Evolutionary conservation across 495 filamentous ascomycete genomes (phyloP), one percentile per base, ranked within the genome.

Genomic region (Parathielavia appendiculata): DNA sequence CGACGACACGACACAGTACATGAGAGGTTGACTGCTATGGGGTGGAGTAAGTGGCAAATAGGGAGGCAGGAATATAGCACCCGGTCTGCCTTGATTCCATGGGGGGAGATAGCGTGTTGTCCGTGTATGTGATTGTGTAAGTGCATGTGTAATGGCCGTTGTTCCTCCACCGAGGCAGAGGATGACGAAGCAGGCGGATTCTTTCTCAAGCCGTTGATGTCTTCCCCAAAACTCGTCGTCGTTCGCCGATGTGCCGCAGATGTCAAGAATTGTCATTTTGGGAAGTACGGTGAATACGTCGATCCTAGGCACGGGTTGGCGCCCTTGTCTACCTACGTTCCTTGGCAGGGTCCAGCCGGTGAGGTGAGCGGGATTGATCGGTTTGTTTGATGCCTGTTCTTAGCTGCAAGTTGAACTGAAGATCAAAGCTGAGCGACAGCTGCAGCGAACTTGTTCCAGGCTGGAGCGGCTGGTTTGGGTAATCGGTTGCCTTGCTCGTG

Each of bases 381-480:
- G 43, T 48, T 30, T 46, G 43, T 22, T 14, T 30, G 23, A 16
- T n/a, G 39, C 39, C 13, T 41, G 13, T 41, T 16, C 14, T 41
- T 16, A 11, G 4, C 10, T 38, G 35, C 13, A 2, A 10, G 2
- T 2, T 38, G 35, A 14, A n/a, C n/a, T 38, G 35, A 14, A 38
- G 35, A 38, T 10, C 35, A 3, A 35, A 38, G 35, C 35, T 14
- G 13, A 1, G 13, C 10, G 34, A 14, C 9, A 9, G 11, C 34
- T 44, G 52, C 52, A 54, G 35, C 30, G 52, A 11, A 22, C 40
- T 20, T 54, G 52, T 54, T 40, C 52, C 23, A 54, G 50, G 50
- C 36, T 41, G 50, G 30, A 7, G 4, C 32, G 38, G 52, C 40
- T 26, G 23, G n/a, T 54, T 45, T 54, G 26, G 39, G 26, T 44